Conservation (phyloP, 164 flowering plant species). For the Nymphaea thermarum region DNA sequence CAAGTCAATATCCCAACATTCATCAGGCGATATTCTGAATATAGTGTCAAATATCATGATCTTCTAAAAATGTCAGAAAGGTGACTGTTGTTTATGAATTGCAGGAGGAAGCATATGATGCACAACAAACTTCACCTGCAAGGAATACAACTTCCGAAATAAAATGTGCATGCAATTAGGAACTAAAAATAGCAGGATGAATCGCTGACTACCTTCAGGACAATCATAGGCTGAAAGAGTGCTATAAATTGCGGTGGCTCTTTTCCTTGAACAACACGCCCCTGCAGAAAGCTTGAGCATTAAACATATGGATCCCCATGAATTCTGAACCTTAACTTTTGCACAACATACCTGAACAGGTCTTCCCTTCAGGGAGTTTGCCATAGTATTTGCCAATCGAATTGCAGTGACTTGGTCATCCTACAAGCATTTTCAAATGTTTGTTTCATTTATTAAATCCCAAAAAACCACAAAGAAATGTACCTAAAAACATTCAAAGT, state of each 20-base stretch:
- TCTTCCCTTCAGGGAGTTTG: slow-evolving; percentile 87
- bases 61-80: neutral
- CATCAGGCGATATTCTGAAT: too few species aligned
- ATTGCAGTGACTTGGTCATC: slow-evolving; percentile 79
- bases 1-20: too few species aligned
- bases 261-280: slow-evolving; percentile 79
- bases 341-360: slow-evolving; percentile 69
- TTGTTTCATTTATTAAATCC: neutral
- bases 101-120: too few species aligned
- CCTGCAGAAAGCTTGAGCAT: slow-evolving; percentile 34
- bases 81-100: neutral
- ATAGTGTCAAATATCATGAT: neutral
- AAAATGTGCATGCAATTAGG: neutral
- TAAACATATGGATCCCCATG: neutral
- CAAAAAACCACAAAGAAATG: neutral
- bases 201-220: slow-evolving; percentile 60
- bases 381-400: slow-evolving; percentile 73
- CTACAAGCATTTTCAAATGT: slow-evolving; percentile 21
- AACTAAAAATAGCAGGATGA: neutral
- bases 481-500: too few species aligned
- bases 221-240: slow-evolving; percentile 87
- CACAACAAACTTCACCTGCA: neutral
- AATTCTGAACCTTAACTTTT: neutral
- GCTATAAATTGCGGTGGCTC: slow-evolving; percentile 97
- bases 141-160: neutral